Conservation (phyloP, 2,329 filamentous ascomycete species). For the Penicillium sp. region DNA sequence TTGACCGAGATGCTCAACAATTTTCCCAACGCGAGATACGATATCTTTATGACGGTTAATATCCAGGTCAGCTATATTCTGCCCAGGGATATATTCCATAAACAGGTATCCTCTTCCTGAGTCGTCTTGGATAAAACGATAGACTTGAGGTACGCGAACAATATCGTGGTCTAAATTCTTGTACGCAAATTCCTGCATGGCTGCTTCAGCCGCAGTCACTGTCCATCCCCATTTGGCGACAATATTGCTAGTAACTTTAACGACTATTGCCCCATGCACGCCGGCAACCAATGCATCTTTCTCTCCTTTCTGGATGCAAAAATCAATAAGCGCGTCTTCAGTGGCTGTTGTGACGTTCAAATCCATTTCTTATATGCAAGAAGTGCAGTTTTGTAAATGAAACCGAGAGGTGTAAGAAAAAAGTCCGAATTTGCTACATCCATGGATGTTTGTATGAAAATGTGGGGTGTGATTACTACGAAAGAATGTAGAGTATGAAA, state of each 20-base stretch:
- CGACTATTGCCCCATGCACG: not conserved
- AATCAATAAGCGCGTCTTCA: not conserved
- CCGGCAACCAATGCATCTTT: not conserved
- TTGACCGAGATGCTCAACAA: slow-evolving; percentile 16
- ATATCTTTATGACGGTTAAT: slow-evolving; percentile 13
- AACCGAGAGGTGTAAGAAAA: not conserved
- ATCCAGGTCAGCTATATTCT: slow-evolving; percentile 16
- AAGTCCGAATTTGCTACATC: too few species aligned
- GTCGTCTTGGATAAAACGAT: slow-evolving; percentile 18
- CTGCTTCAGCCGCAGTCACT: slow-evolving; percentile 18
- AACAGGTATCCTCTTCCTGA: slow-evolving; percentile 20
- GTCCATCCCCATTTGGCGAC: slow-evolving; percentile 19
- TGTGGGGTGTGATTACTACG: too few species aligned
- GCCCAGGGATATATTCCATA: slow-evolving; percentile 22
- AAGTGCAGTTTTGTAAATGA: not conserved
- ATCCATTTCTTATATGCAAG: not conserved
- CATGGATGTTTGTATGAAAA: not conserved
- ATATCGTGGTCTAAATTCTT: slow-evolving; percentile 17
- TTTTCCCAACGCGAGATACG: slow-evolving; percentile 15
- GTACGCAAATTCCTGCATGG: slow-evolving; percentile 20
- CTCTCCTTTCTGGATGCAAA: slow-evolving; percentile 2
- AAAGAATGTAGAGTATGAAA: too few species aligned
- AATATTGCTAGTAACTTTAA: slow-evolving; percentile 16
- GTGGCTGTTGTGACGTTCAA: not conserved
- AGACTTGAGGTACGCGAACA: slow-evolving; percentile 20